Base-by-base conservation (phyloP, 2,329 filamentous ascomycete species). In the Chaetomium sp. region DNA sequence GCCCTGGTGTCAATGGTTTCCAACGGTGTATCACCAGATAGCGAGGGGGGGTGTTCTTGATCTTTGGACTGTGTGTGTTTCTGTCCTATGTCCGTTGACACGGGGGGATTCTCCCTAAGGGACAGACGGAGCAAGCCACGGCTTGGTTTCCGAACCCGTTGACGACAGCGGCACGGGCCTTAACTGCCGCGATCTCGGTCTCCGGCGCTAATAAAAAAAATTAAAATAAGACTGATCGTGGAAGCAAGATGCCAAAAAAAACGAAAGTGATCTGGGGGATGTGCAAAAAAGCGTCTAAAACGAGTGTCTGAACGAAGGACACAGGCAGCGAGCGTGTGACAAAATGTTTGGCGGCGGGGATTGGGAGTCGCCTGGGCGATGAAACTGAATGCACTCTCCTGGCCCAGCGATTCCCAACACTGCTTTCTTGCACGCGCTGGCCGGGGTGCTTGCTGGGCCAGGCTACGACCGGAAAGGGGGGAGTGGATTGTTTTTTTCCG, bases 221-320 rank as follows among this genome's bases (percentile, higher is more conserved):
- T 55, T 49, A 60, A 64, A 55, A 54, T 63, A 53, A 53, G 57
- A 31, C 45, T 27, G 42, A 47, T 61, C 53, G 42, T 9, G 8
- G 51, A 50, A 60, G 47, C 49, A 29, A 66, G 53, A 60, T 64
- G 65, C 62, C 64, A 68, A 70, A 42, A 42, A 42, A 68, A 72
- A 70, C 69, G 70, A 72, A 69, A 65, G 71, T 70, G 61, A 69
- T 68, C 65, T 68, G 66, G 66, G 27, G 68, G 59, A 57, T 59
- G 55, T 47, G 62, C 62, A 33, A 63, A 71, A 59, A 70, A 63
- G 59, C 58, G 54, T 54, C 63, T 60, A 71, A 70, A 74, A 74
- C 72, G 72, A 74, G 69, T 65, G 72, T 71, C 66, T 59, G 57
- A 64, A 68, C 62, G 64, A 62, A 62, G 64, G 53, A 61, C 35